Percentiles rank a stretch among this genome's conserved stretches.
These are phyloP conservation scores for Malassezia caprae DNA, from an alignment of 1,284 basidiomycete species.

Conservation along the genomic window DNA sequence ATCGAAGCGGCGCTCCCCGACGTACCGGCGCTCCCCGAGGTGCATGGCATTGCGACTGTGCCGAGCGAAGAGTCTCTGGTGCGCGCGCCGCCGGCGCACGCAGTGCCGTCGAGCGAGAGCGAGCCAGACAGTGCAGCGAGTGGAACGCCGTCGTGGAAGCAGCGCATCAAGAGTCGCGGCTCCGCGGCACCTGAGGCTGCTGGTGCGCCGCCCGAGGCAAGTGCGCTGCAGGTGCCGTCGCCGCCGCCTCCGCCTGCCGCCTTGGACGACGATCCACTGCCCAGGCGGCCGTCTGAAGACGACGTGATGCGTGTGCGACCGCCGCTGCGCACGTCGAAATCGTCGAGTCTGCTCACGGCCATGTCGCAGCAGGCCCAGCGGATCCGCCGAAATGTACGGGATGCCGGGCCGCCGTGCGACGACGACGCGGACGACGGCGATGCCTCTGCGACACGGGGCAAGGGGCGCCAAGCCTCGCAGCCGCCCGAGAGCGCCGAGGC, in stretches of 20 bases:
- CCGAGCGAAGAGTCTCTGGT: not conserved
- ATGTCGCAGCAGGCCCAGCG: conserved; percentile 8
- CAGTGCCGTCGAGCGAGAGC: not conserved
- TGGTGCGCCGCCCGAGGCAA: not conserved
- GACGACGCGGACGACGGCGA: conserved; percentile 4
- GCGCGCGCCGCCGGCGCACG: not conserved
- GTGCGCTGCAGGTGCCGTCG: not conserved
- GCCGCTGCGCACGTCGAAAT: conserved; percentile 14
- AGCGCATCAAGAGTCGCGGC: not conserved
- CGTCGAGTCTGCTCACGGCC: conserved; percentile 10
- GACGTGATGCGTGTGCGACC: not conserved
- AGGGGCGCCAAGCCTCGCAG: not conserved
- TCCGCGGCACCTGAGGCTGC: not conserved
- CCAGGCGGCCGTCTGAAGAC: not conserved
- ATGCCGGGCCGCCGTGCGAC: not conserved
- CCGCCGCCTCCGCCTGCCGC: not conserved
- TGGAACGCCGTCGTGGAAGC: not conserved
- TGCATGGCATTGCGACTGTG: not conserved
- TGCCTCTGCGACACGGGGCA: not conserved
- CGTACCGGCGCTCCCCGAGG: not conserved
- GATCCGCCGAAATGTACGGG: not conserved
- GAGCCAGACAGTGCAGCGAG: not conserved
- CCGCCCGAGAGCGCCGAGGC: not conserved
- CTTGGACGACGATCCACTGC: not conserved
- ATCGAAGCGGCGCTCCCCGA: not conserved